phyloP scores from a whole-genome alignment of 345 rosid genomes.

The Syzygium jambos region DNA sequence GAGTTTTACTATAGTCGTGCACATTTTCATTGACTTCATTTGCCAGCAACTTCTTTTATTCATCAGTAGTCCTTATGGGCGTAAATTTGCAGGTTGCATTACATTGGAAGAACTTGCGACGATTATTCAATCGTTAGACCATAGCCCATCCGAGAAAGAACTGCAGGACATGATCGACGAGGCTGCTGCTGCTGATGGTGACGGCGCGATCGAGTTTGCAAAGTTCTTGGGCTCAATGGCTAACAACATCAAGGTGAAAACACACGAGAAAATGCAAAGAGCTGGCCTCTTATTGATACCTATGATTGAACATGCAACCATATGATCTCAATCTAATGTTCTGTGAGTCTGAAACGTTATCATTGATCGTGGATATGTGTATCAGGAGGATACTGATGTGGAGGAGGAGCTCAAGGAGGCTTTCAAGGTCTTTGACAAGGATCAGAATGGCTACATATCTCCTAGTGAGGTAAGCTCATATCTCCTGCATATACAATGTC shows the following conservation, averaged over 20 bases:
- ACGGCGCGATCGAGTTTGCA: constrained; percentile 60
- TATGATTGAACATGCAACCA: neutral
- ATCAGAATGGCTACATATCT: constrained; percentile 77
- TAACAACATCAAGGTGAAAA: constrained; percentile 50
- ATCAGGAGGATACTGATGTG: constrained; percentile 59
- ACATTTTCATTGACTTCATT: neutral
- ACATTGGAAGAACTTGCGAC: constrained; percentile 71
- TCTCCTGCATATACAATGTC: neutral
- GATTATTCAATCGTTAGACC: constrained; percentile 70
- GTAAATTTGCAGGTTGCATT: constrained; percentile 35
- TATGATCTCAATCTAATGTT: neutral
- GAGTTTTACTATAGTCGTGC: neutral
- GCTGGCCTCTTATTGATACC: neutral
- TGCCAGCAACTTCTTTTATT: neutral
- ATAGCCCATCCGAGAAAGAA: constrained; percentile 61
- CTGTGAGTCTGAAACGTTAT: neutral
- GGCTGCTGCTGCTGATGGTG: constrained; percentile 56
- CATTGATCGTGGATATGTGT: neutral
- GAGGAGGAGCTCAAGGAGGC: constrained; percentile 82
- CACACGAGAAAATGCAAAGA: neutral
- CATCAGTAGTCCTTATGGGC: neutral
- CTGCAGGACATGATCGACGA: constrained; percentile 69
- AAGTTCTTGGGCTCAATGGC: constrained; percentile 75
- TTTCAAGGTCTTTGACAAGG: constrained; percentile 83
- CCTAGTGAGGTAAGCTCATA: constrained; percentile 52